These are phyloP conservation scores for Phytophthora megakarya DNA, from an alignment of 352 stramenopile species.

Conservation along the genomic window DNA sequence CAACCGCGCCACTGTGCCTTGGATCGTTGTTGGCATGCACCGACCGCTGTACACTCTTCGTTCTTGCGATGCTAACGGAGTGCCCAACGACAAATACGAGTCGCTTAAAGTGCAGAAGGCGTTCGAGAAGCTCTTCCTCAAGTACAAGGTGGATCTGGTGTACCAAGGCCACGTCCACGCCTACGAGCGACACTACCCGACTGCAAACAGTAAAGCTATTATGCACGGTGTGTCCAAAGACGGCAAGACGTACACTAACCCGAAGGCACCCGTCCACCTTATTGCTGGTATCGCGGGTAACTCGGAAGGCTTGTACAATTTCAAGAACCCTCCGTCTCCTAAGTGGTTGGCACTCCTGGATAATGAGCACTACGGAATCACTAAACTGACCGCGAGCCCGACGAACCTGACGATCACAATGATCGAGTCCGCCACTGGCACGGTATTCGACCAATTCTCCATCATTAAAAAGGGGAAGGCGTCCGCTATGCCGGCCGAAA, in stretches of 20 bases:
- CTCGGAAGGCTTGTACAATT: conserved; percentile 40
- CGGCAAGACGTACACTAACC: conserved; percentile 45
- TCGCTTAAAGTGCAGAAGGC: conserved; percentile 47
- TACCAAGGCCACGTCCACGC: conserved; percentile 54
- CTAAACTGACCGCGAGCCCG: conserved; percentile 33
- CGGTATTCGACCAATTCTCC: conserved; percentile 43
- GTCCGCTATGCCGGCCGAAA: background rate
- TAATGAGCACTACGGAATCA: conserved; percentile 48
- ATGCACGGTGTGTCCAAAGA: conserved; percentile 51
- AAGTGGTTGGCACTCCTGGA: conserved; percentile 43
- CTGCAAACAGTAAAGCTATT: conserved; percentile 37
- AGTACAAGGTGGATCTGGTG: conserved; percentile 61
- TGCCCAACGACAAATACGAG: conserved; percentile 37
- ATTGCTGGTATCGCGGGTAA: conserved; percentile 51
- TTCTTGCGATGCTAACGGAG: conserved; percentile 38
- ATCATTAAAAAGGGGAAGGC: conserved; percentile 37
- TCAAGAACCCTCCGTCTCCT: conserved; percentile 21
- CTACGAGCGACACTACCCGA: conserved; percentile 57
- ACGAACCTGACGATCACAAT: conserved; percentile 42
- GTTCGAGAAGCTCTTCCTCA: conserved; percentile 60
- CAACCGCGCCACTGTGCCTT: conserved; percentile 48
- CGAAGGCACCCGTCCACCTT: conserved; percentile 55
- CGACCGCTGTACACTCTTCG: conserved; percentile 52
- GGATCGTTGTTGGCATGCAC: conserved; percentile 61
- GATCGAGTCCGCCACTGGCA: conserved; percentile 30